These are phyloP conservation scores for Nothophytophthora sp. DNA, from an alignment of 352 stramenopile species.

Conservation along the genomic window DNA sequence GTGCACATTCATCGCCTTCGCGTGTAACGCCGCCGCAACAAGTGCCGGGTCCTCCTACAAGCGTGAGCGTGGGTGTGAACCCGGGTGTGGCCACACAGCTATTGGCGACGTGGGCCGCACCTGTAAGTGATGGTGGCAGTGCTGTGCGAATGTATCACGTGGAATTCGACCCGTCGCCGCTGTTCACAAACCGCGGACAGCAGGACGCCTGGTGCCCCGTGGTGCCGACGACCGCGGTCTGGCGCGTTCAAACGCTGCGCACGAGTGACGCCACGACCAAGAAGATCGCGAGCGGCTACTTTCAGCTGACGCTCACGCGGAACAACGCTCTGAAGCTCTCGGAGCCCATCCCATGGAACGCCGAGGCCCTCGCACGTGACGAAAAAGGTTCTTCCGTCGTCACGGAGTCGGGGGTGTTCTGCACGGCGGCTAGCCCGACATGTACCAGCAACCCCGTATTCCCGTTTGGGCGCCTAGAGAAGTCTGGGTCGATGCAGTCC, in stretches of 20 bases:
- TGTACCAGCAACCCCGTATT: constrained; percentile 38
- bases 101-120: constrained; percentile 45
- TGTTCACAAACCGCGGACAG: constrained; percentile 64
- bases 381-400: constrained; percentile 61
- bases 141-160: constrained; percentile 75
- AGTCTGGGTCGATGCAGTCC: constrained; percentile 72
- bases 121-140: constrained; percentile 56
- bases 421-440: constrained; percentile 24
- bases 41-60: constrained; percentile 64
- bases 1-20: constrained; percentile 36
- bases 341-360: constrained; percentile 93
- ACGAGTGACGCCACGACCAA: constrained; percentile 18
- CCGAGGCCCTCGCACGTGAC: constrained; percentile 79
- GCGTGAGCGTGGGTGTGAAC: constrained; percentile 76
- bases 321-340: constrained; percentile 45
- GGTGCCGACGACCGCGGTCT: constrained; percentile 55
- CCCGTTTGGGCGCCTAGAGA: constrained; percentile 34
- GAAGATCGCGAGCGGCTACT: constrained; percentile 54
- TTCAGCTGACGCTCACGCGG: constrained; percentile 53
- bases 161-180: constrained; percentile 69
- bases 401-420: constrained; percentile 59
- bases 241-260: constrained; percentile 44
- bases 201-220: constrained; percentile 71
- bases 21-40: constrained; percentile 72
- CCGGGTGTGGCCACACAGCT: constrained; percentile 78